phyloP scores from a whole-genome alignment of 2,329 filamentous ascomycete species.

The Talaromyces amestolkiae region DNA sequence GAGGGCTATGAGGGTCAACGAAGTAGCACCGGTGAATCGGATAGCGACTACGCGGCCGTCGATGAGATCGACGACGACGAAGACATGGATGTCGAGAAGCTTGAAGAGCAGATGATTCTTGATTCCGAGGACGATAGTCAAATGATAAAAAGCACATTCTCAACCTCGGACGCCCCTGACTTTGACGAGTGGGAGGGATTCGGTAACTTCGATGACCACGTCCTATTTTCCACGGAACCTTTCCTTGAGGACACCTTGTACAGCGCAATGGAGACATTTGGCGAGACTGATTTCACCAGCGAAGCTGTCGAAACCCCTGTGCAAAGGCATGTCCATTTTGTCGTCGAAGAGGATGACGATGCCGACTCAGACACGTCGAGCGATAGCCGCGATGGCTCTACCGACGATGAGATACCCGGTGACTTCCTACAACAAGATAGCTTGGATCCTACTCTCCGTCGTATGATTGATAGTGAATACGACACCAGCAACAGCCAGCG shows the following conservation, averaged over 20 bases:
- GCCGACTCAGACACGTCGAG: slow-evolving; percentile 58
- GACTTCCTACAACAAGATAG: slow-evolving; percentile 74
- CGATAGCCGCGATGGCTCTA: slow-evolving; percentile 51
- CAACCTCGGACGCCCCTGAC: slow-evolving; percentile 26
- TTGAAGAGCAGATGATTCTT: slow-evolving; percentile 74
- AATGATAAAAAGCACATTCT: slow-evolving; percentile 25
- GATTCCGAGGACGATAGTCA: slow-evolving; percentile 39
- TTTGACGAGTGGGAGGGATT: slow-evolving; percentile 55
- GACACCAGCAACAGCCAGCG: slow-evolving; percentile 32
- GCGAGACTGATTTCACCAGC: slow-evolving; percentile 36
- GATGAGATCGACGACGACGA: slow-evolving; percentile 79
- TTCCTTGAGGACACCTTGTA: slow-evolving; percentile 46
- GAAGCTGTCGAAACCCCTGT: slow-evolving; percentile 43
- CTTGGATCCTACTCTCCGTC: slow-evolving; percentile 69
- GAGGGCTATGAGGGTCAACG: slow-evolving; percentile 33
- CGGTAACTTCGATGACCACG: slow-evolving; percentile 42
- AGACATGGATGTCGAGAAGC: slow-evolving; percentile 71
- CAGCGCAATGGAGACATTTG: slow-evolving; percentile 38
- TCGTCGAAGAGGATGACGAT: slow-evolving; percentile 50
- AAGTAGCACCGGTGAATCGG: slow-evolving; percentile 33
- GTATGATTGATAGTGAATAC: slow-evolving; percentile 68
- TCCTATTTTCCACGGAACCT: slow-evolving; percentile 40
- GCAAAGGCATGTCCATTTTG: slow-evolving; percentile 70
- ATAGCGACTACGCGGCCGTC: slow-evolving; percentile 69
- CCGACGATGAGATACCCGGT: slow-evolving; percentile 67